phyloP scores from a whole-genome alignment of 306 rosid species.

The Cicer judaicum region DNA sequence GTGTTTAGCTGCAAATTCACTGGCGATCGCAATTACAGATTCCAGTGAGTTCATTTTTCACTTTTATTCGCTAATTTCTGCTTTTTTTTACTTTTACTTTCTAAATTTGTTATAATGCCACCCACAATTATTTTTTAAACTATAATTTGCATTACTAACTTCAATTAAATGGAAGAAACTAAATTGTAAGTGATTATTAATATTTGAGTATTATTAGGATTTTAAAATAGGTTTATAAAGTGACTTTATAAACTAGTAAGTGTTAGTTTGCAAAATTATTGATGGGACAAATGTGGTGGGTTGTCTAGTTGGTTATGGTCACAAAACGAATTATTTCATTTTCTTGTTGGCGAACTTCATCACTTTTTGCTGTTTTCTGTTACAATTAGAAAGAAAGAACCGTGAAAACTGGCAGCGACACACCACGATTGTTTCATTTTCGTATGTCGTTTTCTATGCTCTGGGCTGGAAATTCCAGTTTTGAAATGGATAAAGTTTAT shows the following conservation, averaged over 20 bases:
- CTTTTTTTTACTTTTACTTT: too few species aligned
- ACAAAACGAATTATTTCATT: not conserved
- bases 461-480: conserved; percentile 20
- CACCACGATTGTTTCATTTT: conserved; percentile 18
- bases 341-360: conserved; percentile 35
- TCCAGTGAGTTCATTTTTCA: conserved; percentile 51
- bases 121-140: not conserved
- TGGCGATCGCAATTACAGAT: conserved; percentile 77
- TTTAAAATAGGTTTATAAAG: too few species aligned
- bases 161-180: too few species aligned
- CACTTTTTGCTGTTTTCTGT: not conserved
- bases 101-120: too few species aligned
- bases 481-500: not conserved
- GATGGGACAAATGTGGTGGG: conserved; percentile 1
- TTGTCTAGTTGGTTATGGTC: conserved; percentile 7
- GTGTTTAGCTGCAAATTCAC: conserved; percentile 90
- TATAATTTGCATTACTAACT: too few species aligned
- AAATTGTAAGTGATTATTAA: too few species aligned
- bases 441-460: conserved; percentile 29
- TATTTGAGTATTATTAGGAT: too few species aligned
- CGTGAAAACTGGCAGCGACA: conserved; percentile 15
- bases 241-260: too few species aligned
- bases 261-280: conserved; percentile 3
- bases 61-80: not conserved
- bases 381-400: conserved; percentile 25